Evolutionary conservation across 1,284 basidiomycete species (phyloP).

Genomic region (Apiotrichum gracile): DNA sequence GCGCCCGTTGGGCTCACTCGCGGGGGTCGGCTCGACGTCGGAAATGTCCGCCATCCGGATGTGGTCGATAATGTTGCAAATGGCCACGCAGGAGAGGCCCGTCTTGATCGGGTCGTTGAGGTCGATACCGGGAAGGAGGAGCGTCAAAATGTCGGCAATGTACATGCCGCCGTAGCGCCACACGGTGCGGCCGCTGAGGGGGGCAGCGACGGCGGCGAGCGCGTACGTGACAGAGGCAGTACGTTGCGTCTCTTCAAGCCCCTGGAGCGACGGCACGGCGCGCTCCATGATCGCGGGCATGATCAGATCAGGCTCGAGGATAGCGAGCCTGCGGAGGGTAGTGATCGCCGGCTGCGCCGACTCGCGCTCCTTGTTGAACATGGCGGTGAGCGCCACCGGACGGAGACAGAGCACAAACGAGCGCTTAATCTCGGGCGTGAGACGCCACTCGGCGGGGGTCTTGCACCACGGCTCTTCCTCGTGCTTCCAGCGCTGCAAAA

Average conservation of each 20-base stretch:
- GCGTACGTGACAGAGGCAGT: slow-evolving; percentile 86
- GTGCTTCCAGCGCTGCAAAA: slow-evolving; percentile 72
- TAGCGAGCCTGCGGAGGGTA: slow-evolving; percentile 53
- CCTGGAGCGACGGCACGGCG: slow-evolving; percentile 83
- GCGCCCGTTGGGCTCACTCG: slow-evolving; percentile 19
- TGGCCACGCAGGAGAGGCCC: slow-evolving; percentile 46
- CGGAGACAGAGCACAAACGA: slow-evolving; percentile 76
- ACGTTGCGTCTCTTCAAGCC: slow-evolving; percentile 88
- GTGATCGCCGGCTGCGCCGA: slow-evolving; percentile 50
- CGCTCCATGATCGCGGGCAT: slow-evolving; percentile 91
- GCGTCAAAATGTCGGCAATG: slow-evolving; percentile 77
- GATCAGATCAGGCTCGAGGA: slow-evolving; percentile 78
- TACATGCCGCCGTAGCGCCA: slow-evolving; percentile 80
- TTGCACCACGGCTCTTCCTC: slow-evolving; percentile 75
- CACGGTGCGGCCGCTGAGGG: slow-evolving; percentile 68
- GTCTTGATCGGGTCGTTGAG: slow-evolving; percentile 94
- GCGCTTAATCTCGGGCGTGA: slow-evolving; percentile 75
- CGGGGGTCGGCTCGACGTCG: slow-evolving; percentile 25
- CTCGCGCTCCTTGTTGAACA: slow-evolving; percentile 77
- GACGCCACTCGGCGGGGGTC: slow-evolving; percentile 64
- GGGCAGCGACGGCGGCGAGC: slow-evolving; percentile 71
- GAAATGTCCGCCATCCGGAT: slow-evolving; percentile 58
- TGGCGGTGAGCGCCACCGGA: slow-evolving; percentile 82
- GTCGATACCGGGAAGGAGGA: slow-evolving; percentile 66
- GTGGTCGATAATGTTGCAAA: slow-evolving; percentile 68